Base-by-base conservation (phyloP, 2,329 filamentous ascomycete species). In the Endothia cerciana region DNA sequence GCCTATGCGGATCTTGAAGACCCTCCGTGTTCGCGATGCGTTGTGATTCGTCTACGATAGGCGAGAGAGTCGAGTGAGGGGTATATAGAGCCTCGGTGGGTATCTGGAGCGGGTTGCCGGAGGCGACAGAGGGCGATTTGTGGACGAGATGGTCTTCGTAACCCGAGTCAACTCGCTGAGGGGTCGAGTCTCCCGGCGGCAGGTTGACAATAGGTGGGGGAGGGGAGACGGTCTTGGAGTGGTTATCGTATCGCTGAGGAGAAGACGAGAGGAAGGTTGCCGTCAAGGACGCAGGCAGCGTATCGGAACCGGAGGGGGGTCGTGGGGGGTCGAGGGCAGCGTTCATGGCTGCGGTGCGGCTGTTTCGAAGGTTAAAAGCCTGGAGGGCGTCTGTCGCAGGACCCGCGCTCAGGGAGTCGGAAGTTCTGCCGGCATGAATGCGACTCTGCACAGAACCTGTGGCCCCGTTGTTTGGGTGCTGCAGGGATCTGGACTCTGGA, bases 191-290 rank as follows among this genome's bases (percentile, higher is more conserved):
- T 28, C 49, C 65, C 58, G 67, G 62, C 1, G 71, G 65, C 15
- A 70, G 63, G 25, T 66, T 67, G 33, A 69, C 66, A 17, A 65
- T 68, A 15, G 73, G 73, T 15, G 75, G 73, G 15, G 74, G 76
- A 15, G 74, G 74, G 7, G 74, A 72, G 64, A 73, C 74, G 45
- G 74, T 74, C 43, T 72, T 69, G 25, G 73, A 70, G 30, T 68
- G 72, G 65, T 74, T 74, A 11, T 71, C 65, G 67, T 64, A 40
- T 43, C 65, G 60, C 64, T 36, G 51, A 28, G 43, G 28, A 56
- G 64, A 60, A 22, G 57, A 65, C 22, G 58, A 67, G 49, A 47
- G 17, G 59, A 69, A 57, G 11, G 65, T 60, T 58, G 69, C 64
- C 38, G 64, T 59, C 13, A 66, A 56, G 30, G 66, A 57, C 15